Evolutionary conservation across 441 rosid genomes (phyloP), one percentile per base, ranked within the genome.

Genomic region (Theobroma grandiflorum): DNA sequence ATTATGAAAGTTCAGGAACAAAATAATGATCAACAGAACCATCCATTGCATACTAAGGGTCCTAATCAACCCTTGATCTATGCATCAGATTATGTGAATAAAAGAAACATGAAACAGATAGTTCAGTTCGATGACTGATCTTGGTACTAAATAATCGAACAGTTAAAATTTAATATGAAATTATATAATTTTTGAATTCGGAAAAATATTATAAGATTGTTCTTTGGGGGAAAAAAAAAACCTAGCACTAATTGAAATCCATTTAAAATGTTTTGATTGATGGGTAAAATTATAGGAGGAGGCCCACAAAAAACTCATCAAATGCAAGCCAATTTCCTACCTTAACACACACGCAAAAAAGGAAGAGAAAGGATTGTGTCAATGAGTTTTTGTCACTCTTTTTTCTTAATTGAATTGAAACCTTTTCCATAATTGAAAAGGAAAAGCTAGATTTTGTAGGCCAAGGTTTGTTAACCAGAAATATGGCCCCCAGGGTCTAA

Each of bases 391-490:
- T 4, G 10, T 22, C 76, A 71, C 84, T 84, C 78, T 67, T 84
- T 80, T n/a, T 9, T 0, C 14, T 38, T 65, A 38, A 65, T 65
- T 65, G 49, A 65, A 65, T 38, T 18, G 70, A 79, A 82, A 84
- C 18, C 43, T 72, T 81, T 80, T 77, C 18, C 78, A 74, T 70
- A 63, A 47, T 38, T 74, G 62, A 63, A 84, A 85, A 81, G 80
- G 26, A 45, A 80, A 89, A 81, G 83, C 6, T 15, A 18, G 86
- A 84, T 83, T 79, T 80, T 62, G 86, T 82, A 77, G 87, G 90
- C 47, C 62, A 77, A 52, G 77, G 78, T 26, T 43, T 40, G 81
- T 31, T 72, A 37, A 76, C 80, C 84, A 14, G 70, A 78, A 59
- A 65, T 69, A 43, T 74, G 78, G 76, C 78, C 9, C 33, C 31